Evolutionary conservation across 208 protist species (phyloP).

Genomic region (Jaenimonas drosophilae): DNA sequence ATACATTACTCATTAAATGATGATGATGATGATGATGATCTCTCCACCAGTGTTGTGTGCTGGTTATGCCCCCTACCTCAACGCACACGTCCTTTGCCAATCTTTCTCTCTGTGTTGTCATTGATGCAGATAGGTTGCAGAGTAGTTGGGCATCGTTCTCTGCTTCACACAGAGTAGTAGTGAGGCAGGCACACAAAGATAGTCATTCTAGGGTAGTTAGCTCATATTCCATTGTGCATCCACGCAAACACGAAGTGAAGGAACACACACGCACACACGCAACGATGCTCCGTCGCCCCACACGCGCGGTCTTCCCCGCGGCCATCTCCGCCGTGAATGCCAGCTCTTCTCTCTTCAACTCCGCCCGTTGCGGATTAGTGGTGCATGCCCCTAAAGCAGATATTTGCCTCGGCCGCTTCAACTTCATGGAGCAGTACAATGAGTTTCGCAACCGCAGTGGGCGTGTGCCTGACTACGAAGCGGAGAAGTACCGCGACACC

Average conservation of each 20-base stretch:
- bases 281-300: too few species aligned
- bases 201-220: too few species aligned
- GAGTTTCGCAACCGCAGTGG: conserved; percentile 80
- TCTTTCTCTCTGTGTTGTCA: too few species aligned
- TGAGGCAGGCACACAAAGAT: conserved; percentile 2
- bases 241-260: too few species aligned
- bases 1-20: not conserved
- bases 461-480: conserved; percentile 69
- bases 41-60: not conserved
- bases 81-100: too few species aligned
- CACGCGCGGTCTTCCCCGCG: not conserved
- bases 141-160: too few species aligned
- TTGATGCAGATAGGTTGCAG: too few species aligned
- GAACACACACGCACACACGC: too few species aligned
- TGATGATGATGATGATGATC: not conserved
- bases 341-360: conserved; percentile 9
- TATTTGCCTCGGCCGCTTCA: conserved; percentile 56
- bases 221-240: too few species aligned
- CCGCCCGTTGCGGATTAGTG: conserved; percentile 19
- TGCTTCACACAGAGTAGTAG: not conserved
- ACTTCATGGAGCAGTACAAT: conserved; percentile 81
- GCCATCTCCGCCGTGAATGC: not conserved
- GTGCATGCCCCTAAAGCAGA: conserved; percentile 84
- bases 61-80: not conserved
- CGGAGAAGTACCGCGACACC: conserved; percentile 73